Base-by-base conservation (phyloP, 2,329 filamentous ascomycete genomes). In the Beauveria caledonica region DNA sequence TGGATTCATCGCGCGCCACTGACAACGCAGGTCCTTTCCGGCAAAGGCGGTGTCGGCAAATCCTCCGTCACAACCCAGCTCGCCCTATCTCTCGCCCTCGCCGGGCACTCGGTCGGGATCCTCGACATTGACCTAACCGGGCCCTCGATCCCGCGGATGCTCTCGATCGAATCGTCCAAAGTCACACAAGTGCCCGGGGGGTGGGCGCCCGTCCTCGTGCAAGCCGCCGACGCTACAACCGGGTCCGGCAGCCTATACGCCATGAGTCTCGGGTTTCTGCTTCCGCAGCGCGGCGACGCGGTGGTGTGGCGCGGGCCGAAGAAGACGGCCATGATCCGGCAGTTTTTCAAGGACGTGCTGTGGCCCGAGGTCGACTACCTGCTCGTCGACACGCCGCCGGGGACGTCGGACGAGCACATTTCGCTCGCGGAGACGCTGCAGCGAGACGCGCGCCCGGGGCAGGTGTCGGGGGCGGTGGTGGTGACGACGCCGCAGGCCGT, bases 251-350 rank as follows among this genome's bases (percentile, higher is more conserved):
- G 86, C 39, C 78, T 93, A 10, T 82, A 85, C 63, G 94, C 91
- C 72, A 97, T 97, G 89, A 96, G 91, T 60, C 80, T 99, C 1
- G 94, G 92, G 3, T 97, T 99, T 68, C 82, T 99, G 7, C 81
- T 99, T 6, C 86, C 87, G 3, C 84, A 86, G 63, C 81, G 93
- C 67, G 90, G 89, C 63, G 92, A 97, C 68, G 93, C 94, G 0
- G 92, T 99, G 0, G 94, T 99, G 44, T 99, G 94, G 94, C 85
- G 94, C 58, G 94, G 94, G 0, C 94, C 94, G 2, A 99, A 99
- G 76, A 99, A 99, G 78, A 99, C 94, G 5, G 94, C 94, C 55
- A 99, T 99, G 94, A 91, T 99, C 62, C 86, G 92, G 45, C 94
- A 99, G 73, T 99, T 99, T 71, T 79, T 99, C 29, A 88, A 89